phyloP scores from a whole-genome alignment of 2,329 filamentous ascomycete genomes.

The Aspergillus clavatus region DNA sequence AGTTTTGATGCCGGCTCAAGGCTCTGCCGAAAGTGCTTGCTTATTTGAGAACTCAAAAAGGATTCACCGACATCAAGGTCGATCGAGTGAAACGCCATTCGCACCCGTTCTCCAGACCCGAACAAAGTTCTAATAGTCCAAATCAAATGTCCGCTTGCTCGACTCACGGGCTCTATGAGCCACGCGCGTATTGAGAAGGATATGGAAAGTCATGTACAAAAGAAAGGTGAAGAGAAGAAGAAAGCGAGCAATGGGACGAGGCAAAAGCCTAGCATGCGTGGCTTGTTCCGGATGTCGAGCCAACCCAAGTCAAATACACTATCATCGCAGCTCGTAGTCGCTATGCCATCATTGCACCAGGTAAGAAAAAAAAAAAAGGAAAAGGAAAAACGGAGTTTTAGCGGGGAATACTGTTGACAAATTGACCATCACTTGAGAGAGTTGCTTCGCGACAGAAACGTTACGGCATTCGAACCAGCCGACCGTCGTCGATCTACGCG shows the following conservation, averaged over 20 bases:
- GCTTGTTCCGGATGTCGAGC: conserved; percentile 21
- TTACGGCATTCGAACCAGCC: conserved; percentile 33
- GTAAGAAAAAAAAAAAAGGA: conserved; percentile 18
- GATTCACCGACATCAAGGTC: conserved; percentile 28
- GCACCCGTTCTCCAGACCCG: conserved; percentile 42
- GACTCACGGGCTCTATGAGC: conserved; percentile 20
- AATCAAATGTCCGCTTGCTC: conserved; percentile 31
- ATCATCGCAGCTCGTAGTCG: conserved; percentile 34
- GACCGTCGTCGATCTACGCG: conserved; percentile 37
- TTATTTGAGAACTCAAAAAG: conserved; percentile 29
- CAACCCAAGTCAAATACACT: conserved; percentile 28
- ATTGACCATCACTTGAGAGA: conserved; percentile 34
- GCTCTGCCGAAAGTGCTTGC: conserved; percentile 28
- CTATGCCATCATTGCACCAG: conserved; percentile 34
- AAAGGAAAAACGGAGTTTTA: conserved; percentile 18
- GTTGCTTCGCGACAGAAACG: conserved; percentile 40
- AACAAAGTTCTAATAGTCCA: conserved; percentile 42
- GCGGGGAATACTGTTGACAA: conserved; percentile 15
- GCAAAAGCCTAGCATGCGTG: conserved; percentile 16
- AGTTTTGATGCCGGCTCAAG: conserved; percentile 15
- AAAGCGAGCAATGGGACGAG: conserved; percentile 10
- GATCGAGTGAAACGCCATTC: conserved; percentile 38
- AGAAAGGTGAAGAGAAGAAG: conserved; percentile 22
- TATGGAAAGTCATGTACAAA: conserved; percentile 42
- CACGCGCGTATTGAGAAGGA: conserved; percentile 29